Evolutionary conservation across 805 yeast genomes (phyloP).

Genomic region (Cyberlindnera amylophila): DNA sequence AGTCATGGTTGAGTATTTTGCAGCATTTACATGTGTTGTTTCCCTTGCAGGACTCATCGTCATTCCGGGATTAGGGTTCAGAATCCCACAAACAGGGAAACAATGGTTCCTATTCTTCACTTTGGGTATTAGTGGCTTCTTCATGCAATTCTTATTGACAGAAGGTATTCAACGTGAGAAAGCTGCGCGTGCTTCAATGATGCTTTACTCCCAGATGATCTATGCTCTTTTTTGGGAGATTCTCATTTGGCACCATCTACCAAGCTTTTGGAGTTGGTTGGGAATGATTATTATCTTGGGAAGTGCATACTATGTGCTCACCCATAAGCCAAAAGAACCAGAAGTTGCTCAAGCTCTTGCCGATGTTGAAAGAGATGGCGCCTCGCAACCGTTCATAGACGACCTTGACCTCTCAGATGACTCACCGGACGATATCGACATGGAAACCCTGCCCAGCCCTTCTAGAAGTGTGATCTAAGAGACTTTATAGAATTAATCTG

Average conservation of each 20-base stretch:
- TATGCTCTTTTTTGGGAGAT: conserved; percentile 78
- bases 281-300: conserved; percentile 70
- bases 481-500: not conserved
- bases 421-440: conserved; percentile 1
- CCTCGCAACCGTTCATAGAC: not conserved
- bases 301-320: conserved; percentile 59
- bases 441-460: conserved; percentile 5
- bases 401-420: conserved; percentile 2
- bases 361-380: conserved; percentile 2
- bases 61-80: conserved; percentile 57
- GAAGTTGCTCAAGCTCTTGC: conserved; percentile 2
- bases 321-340: conserved; percentile 39
- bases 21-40: conserved; percentile 54
- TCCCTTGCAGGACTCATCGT: conserved; percentile 49
- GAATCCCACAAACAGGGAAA: conserved; percentile 51
- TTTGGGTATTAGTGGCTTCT: conserved; percentile 76
- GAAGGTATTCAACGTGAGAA: conserved; percentile 79
- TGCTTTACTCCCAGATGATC: conserved; percentile 72
- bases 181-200: conserved; percentile 72
- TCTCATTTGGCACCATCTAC: conserved; percentile 66
- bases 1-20: conserved; percentile 72
- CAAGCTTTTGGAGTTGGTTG: conserved; percentile 60
- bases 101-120: conserved; percentile 64
- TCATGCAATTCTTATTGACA: conserved; percentile 75
- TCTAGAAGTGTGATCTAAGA: conserved; percentile 3